phyloP scores from a whole-genome alignment of 768 basidiomycete species.

The Lactarius sp. region DNA sequence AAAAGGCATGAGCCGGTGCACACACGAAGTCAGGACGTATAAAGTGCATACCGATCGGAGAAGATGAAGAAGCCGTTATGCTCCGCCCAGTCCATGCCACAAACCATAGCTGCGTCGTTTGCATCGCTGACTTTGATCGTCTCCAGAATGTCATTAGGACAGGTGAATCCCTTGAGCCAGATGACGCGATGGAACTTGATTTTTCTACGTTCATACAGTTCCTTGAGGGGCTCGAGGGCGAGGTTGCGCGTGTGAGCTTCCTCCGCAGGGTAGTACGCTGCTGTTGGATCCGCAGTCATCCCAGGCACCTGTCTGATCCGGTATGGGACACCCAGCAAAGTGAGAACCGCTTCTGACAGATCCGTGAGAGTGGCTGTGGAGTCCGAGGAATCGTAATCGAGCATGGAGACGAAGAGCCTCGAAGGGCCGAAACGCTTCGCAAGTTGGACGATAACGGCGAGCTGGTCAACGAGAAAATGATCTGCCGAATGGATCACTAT shows the following conservation, averaged over 20 bases:
- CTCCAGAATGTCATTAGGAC: constrained; percentile 96
- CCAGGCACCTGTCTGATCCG: constrained; percentile 86
- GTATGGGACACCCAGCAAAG: constrained; percentile 88
- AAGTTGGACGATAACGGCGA: constrained; percentile 96
- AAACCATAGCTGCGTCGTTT: constrained; percentile 96
- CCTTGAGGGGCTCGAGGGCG: constrained; percentile 83
- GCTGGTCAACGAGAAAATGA: constrained; percentile 97
- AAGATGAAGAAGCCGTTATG: constrained; percentile 97
- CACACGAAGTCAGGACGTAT: not conserved
- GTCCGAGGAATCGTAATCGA: constrained; percentile 94
- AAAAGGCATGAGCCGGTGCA: not conserved
- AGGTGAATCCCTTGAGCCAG: constrained; percentile 99
- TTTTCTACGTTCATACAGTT: constrained; percentile 67
- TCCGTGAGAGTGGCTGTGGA: constrained; percentile 93
- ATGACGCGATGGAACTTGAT: constrained; percentile 88
- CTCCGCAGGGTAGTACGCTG: constrained; percentile 93
- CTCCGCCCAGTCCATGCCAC: constrained; percentile 99
- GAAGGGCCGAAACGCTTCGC: constrained; percentile 83
- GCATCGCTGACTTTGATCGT: constrained; percentile 85
- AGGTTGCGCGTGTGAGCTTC: constrained; percentile 93
- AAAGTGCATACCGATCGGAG: constrained; percentile 69
- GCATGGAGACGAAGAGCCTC: constrained; percentile 95
- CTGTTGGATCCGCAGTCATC: constrained; percentile 85
- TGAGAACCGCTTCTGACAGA: constrained; percentile 92
- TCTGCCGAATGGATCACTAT: constrained; percentile 97